These are phyloP conservation scores for Phaeophleospora eucalypticola DNA, from an alignment of 2,329 filamentous ascomycete species.

Conservation along the genomic window DNA sequence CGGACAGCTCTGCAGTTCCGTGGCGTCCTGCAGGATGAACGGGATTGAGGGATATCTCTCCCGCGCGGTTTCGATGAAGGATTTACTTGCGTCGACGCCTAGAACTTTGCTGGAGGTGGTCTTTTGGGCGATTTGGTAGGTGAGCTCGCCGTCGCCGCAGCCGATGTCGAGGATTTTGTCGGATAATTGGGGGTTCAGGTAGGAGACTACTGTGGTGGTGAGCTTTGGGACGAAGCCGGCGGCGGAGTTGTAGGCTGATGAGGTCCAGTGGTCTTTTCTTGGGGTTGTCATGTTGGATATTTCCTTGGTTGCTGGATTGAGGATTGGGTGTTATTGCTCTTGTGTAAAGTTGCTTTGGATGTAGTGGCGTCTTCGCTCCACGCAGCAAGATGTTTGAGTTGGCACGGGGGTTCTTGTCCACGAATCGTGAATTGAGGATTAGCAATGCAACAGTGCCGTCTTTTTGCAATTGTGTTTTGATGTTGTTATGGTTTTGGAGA, in stretches of 20 bases:
- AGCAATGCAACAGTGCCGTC: too few species aligned
- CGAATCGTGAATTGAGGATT: too few species aligned
- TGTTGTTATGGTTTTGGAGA: too few species aligned
- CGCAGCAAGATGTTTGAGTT: too few species aligned
- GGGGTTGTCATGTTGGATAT: conserved; percentile 1
- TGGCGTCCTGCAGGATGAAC: conserved; percentile 33
- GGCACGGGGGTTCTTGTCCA: too few species aligned
- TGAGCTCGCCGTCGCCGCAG: conserved; percentile 40
- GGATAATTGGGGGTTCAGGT: conserved; percentile 33
- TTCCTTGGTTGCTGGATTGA: too few species aligned
- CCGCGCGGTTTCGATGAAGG: conserved; percentile 39
- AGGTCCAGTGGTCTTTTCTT: conserved; percentile 32
- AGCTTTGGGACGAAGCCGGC: conserved; percentile 42
- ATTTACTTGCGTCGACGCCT: conserved; percentile 39
- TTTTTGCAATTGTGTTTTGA: too few species aligned
- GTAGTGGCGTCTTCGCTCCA: too few species aligned
- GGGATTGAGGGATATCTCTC: conserved; percentile 15
- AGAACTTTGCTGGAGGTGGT: conserved; percentile 29
- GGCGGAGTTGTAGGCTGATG: conserved; percentile 33
- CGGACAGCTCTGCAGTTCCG: conserved; percentile 20
- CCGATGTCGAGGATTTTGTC: conserved; percentile 40
- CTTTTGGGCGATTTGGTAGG: conserved; percentile 33
- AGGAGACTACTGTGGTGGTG: conserved; percentile 35
- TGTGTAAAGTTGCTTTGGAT: too few species aligned
- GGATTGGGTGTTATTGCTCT: too few species aligned